Conservation (phyloP, 352 stramenopile species). For the Blastocystis sp. region DNA sequence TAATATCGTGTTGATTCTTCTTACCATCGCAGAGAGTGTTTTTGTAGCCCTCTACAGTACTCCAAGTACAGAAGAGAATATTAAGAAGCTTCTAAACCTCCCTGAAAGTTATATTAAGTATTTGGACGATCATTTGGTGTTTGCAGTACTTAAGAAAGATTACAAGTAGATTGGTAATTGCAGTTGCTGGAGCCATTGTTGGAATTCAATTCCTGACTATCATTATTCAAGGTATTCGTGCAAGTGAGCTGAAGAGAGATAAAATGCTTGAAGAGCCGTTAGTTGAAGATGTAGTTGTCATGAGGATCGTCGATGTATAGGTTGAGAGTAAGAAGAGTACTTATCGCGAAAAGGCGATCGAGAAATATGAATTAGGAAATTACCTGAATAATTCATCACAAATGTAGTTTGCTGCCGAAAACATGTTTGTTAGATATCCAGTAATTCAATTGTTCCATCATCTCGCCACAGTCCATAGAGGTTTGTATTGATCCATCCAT, state of each 20-base stretch:
- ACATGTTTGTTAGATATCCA: conserved; percentile 47
- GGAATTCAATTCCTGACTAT: conserved; percentile 9
- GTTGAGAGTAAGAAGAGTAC: neutral
- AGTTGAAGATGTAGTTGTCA: neutral
- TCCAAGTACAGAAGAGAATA: neutral
- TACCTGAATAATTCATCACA: neutral
- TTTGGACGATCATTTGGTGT: neutral
- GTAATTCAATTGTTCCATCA: conserved; percentile 24
- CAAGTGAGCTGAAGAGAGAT: neutral
- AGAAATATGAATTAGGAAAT: conserved; percentile 37
- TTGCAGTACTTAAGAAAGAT: neutral
- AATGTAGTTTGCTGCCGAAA: conserved; percentile 1
- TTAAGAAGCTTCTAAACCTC: conserved; percentile 42
- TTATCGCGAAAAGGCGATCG: conserved; percentile 6
- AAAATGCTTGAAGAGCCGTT: neutral
- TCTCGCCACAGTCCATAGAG: conserved; percentile 32
- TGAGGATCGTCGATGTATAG: neutral
- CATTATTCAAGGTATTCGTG: conserved; percentile 25
- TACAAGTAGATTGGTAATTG: neutral
- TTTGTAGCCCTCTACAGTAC: neutral
- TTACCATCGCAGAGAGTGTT: neutral
- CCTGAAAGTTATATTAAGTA: conserved; percentile 15
- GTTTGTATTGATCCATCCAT: conserved; percentile 3
- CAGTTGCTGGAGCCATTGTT: conserved; percentile 4
- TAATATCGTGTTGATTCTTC: conserved; percentile 38